Evolutionary conservation across 2,329 filamentous ascomycete genomes (phyloP).

Genomic region (Alternaria conjuncta): DNA sequence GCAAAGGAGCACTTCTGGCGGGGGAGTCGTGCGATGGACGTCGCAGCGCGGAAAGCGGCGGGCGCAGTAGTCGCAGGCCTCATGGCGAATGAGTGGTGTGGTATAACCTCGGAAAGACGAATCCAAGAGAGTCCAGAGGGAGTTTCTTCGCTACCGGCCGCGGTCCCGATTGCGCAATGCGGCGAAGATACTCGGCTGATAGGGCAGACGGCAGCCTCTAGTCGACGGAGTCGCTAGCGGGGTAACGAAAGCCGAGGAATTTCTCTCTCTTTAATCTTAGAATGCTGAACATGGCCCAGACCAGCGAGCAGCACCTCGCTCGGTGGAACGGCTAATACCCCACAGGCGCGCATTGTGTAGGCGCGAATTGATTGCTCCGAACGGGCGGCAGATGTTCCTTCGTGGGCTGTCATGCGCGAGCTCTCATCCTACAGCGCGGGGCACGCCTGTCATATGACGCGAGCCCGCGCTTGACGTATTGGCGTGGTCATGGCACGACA

Average conservation of each 20-base stretch:
- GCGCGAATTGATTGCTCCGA: slow-evolving; percentile 17
- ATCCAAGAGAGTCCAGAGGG: slow-evolving; percentile 17
- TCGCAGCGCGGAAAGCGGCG: slow-evolving; percentile 34
- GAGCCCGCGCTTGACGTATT: not conserved
- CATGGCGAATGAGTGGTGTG: slow-evolving; percentile 31
- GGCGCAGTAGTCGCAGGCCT: slow-evolving; percentile 36
- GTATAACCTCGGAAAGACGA: slow-evolving; percentile 38
- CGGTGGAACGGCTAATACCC: slow-evolving; percentile 21
- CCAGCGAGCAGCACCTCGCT: slow-evolving; percentile 21
- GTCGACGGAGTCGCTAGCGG: slow-evolving; percentile 31
- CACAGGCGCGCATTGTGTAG: slow-evolving; percentile 2
- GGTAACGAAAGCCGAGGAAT: slow-evolving; percentile 40
- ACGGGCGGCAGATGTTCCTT: slow-evolving; percentile 14
- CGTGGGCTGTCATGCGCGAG: slow-evolving; percentile 13
- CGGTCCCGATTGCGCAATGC: slow-evolving; percentile 27
- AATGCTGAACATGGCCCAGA: slow-evolving; percentile 10
- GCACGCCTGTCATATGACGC: slow-evolving; percentile 17
- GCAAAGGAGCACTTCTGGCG: slow-evolving; percentile 37
- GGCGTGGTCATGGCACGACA: not conserved
- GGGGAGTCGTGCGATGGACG: slow-evolving; percentile 27
- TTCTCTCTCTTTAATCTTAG: slow-evolving; percentile 13
- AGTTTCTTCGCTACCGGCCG: slow-evolving; percentile 32
- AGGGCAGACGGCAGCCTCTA: slow-evolving; percentile 9
- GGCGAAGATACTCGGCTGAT: slow-evolving; percentile 19
- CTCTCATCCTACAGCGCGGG: slow-evolving; percentile 16